Evolutionary conservation across 768 basidiomycete genomes (phyloP).

Genomic region (Goffeauzyma gilvescens): DNA sequence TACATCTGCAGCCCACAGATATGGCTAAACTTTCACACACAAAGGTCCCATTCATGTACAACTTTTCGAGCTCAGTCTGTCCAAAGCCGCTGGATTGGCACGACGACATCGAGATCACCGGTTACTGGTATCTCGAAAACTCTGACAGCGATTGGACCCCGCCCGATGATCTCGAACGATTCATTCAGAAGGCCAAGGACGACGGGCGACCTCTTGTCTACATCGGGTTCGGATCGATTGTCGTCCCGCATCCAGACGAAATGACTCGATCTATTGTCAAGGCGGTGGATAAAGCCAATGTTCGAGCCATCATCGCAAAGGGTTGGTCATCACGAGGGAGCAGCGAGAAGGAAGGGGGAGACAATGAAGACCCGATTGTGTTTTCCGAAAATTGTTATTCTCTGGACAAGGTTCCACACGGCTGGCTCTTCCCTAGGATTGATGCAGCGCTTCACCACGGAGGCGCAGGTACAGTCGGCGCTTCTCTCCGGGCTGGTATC

Average conservation of each 20-base stretch:
- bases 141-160: slow-evolving; percentile 45
- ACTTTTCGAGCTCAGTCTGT: slow-evolving; percentile 44
- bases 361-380: slow-evolving; percentile 35
- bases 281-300: slow-evolving; percentile 45
- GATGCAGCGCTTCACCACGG: slow-evolving; percentile 51
- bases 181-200: slow-evolving; percentile 41
- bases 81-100: slow-evolving; percentile 55
- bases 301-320: slow-evolving; percentile 49
- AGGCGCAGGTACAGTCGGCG: slow-evolving; percentile 53
- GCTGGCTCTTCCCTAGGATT: slow-evolving; percentile 34
- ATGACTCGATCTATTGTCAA: slow-evolving; percentile 43
- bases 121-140: slow-evolving; percentile 49
- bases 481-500: slow-evolving; percentile 44
- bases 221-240: slow-evolving; percentile 51
- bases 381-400: slow-evolving; percentile 33
- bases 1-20: slow-evolving; percentile 40
- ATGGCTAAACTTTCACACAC: slow-evolving; percentile 44
- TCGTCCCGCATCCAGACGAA: slow-evolving; percentile 42
- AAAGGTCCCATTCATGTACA: slow-evolving; percentile 38
- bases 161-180: slow-evolving; percentile 38
- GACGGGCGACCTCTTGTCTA: slow-evolving; percentile 49
- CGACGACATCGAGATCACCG: slow-evolving; percentile 40
- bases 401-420: slow-evolving; percentile 51
- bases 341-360: slow-evolving; percentile 23
- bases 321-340: slow-evolving; percentile 46